Base-by-base conservation (phyloP, 2,329 filamentous ascomycete genomes). In the Trichoderma sp. region DNA sequence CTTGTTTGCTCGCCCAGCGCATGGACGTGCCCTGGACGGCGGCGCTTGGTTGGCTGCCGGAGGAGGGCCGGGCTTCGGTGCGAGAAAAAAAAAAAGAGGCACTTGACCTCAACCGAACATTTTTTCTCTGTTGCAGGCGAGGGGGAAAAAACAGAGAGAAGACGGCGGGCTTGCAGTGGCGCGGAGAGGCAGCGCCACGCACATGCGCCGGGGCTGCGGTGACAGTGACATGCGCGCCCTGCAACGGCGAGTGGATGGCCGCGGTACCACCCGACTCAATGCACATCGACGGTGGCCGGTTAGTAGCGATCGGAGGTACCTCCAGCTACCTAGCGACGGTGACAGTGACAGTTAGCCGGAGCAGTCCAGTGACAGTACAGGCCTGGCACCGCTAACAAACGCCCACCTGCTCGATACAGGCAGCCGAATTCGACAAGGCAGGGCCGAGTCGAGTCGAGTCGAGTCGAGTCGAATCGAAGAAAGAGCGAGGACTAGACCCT, bases 141-240 rank as follows among this genome's bases (percentile, higher is more conserved):
- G 26, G 24, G 41, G 4, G 4, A 47, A 43, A 54, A 44, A 44
- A 21, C 78, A 55, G 0, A 66, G 0, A 75, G 76, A 0, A 78
- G 69, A 2, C 78, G 24, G 52, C 52, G 43, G 39, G 43, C 61
- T 64, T 26, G 19, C 45, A 60, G 44, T 60, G 44, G 44, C 57
- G 57, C 57, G 45, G n/a, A 19, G 39, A 24, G 19, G 39, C 43
- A 44, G 26, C 56, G 56, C 56, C 56, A 58, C 43, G 55, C 55
- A 39, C 34, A 39, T 39, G 34, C 34, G 10, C 34, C 12, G 26
- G 30, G 26, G 9, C 21, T 26, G 48, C 24, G 45, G 14, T 26
- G 19, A 9, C 24, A 43, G 41, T 43, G 41, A 58, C 55, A 47
- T 58, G 34, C 39, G 55, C 30, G 41, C 55, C 43, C 41, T 45